Percentiles rank a stretch among this genome's conserved stretches.
phyloP scores from a whole-genome alignment of 371 early-diverging fungal species.

The Encephalitozoon cuniculi region DNA sequence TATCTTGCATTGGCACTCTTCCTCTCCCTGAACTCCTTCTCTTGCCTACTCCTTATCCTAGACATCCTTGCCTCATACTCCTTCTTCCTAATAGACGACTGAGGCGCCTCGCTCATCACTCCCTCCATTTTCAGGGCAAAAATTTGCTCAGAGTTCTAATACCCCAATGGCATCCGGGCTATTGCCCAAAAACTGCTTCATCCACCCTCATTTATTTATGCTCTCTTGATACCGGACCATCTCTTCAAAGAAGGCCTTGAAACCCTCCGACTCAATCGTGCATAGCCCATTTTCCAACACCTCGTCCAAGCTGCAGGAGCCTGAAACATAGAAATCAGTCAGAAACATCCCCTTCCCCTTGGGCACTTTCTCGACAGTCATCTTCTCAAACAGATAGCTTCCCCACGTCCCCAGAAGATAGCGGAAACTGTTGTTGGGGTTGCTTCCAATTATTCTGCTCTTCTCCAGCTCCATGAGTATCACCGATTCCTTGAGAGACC shows the following conservation, averaged over 20 bases:
- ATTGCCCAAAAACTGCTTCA: background rate
- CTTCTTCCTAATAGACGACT: constrained; percentile 27
- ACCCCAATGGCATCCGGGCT: background rate
- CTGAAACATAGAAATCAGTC: constrained; percentile 15
- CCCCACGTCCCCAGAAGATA: constrained; percentile 19
- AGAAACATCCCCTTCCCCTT: constrained; percentile 16
- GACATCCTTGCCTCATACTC: constrained; percentile 37
- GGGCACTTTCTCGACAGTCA: background rate
- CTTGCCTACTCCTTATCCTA: constrained; percentile 8
- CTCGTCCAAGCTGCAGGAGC: background rate
- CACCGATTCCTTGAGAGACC: background rate
- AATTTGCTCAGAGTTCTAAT: constrained; percentile 6
- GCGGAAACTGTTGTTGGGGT: constrained; percentile 1
- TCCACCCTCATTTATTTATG: background rate
- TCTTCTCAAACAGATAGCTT: constrained; percentile 43
- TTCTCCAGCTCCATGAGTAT: constrained; percentile 25
- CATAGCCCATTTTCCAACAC: background rate
- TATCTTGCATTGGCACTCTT: constrained; percentile 23
- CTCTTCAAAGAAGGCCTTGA: background rate
- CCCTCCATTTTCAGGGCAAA: constrained; percentile 23
- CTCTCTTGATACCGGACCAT: background rate
- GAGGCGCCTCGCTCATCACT: constrained; percentile 16
- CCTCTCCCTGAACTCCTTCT: constrained; percentile 18
- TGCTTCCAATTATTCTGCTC: constrained; percentile 6
- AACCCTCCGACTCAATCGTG: background rate